phyloP scores from a whole-genome alignment of 768 basidiomycete species.

The Obba rivulosa region DNA sequence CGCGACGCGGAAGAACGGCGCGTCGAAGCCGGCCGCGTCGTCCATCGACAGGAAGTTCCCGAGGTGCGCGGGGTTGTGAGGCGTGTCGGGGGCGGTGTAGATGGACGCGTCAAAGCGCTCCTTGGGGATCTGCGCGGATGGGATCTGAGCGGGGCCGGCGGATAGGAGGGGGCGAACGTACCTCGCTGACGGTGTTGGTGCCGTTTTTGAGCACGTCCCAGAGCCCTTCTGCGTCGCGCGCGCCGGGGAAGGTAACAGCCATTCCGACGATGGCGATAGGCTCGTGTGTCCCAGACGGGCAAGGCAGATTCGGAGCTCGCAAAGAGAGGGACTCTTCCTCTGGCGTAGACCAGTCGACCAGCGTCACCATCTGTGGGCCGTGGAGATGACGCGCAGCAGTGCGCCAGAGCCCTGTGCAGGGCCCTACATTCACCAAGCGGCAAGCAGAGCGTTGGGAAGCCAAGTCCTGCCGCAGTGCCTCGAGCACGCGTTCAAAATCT shows the following conservation, averaged over 20 bases:
- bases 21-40: constrained; percentile 55
- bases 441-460: background rate
- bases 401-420: constrained; percentile 12
- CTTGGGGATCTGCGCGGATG: constrained; percentile 47
- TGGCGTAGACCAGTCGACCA: constrained; percentile 8
- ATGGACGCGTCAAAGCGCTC: constrained; percentile 47
- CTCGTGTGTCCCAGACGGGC: background rate
- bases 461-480: background rate
- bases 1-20: constrained; percentile 66
- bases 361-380: background rate
- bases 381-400: constrained; percentile 5
- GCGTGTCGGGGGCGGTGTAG: constrained; percentile 25
- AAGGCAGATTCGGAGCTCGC: too few species aligned
- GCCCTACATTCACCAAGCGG: constrained; percentile 11
- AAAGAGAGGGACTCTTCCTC: too few species aligned
- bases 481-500: constrained; percentile 13
- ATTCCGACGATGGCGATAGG: constrained; percentile 69
- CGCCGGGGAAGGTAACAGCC: constrained; percentile 55
- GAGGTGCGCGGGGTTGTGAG: constrained; percentile 32
- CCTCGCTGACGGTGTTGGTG: constrained; percentile 51
- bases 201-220: constrained; percentile 60
- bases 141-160: constrained; percentile 2
- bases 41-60: constrained; percentile 55
- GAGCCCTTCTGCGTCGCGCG: constrained; percentile 38
- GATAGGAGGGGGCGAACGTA: constrained; percentile 20